Evolutionary conservation across 2,329 filamentous ascomycete genomes (phyloP).

Genomic region (Fusarium sororula): DNA sequence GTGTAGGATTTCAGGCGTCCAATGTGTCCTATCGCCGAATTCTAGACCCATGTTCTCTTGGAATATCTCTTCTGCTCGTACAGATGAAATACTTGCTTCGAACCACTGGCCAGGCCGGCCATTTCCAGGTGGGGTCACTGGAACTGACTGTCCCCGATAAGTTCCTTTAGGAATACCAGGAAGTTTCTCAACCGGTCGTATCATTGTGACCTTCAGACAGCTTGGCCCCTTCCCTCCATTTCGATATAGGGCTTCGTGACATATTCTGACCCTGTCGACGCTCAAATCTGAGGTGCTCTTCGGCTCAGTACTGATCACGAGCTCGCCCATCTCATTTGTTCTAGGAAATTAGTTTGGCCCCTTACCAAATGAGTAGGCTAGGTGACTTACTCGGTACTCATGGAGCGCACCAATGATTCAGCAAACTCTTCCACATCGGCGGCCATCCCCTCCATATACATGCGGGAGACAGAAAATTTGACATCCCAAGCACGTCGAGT

Average conservation of each 20-base stretch:
- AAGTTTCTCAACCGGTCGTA: constrained; percentile 23
- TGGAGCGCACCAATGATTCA: constrained; percentile 31
- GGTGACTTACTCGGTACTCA: constrained; percentile 39
- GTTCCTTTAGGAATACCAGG: neutral
- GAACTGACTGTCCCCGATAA: constrained; percentile 20
- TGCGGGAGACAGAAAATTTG: constrained; percentile 35
- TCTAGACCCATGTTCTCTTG: constrained; percentile 40
- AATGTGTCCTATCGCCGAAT: constrained; percentile 40
- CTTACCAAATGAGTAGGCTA: neutral
- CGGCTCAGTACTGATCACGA: constrained; percentile 24
- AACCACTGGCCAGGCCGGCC: constrained; percentile 39
- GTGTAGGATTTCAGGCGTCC: constrained; percentile 38
- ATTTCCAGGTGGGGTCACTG: neutral
- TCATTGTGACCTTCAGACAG: constrained; percentile 39
- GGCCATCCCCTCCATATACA: constrained; percentile 15
- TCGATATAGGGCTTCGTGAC: constrained; percentile 38
- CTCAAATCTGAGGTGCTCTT: neutral
- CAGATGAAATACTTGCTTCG: constrained; percentile 43
- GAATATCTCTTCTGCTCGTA: constrained; percentile 25
- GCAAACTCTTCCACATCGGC: constrained; percentile 31
- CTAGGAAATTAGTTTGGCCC: constrained; percentile 23
- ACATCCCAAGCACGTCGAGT: constrained; percentile 46
- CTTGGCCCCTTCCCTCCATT: constrained; percentile 6
- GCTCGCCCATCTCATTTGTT: constrained; percentile 17
- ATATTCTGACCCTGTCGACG: constrained; percentile 31